Evolutionary conservation across 2,329 filamentous ascomycete species (phyloP).

Genomic region (Microsporum ferrugineum): DNA sequence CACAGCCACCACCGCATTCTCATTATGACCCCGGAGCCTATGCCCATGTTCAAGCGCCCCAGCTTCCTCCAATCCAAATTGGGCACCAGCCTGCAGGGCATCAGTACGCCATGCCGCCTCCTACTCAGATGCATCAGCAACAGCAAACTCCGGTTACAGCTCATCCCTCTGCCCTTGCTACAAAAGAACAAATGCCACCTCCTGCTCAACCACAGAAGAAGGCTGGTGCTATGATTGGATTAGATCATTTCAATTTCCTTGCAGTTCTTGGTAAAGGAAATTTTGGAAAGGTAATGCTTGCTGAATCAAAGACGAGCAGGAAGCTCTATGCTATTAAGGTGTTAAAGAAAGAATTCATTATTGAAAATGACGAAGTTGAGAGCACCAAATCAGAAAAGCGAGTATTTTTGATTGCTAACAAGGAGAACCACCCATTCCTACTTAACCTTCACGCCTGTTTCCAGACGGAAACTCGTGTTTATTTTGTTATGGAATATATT

Average conservation of each 20-base stretch:
- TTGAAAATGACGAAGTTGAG: conserved; percentile 98
- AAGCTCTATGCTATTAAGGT: conserved; percentile 98
- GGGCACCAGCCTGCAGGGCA: conserved; percentile 8
- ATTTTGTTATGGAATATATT: conserved; percentile 99
- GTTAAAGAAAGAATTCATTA: conserved; percentile 99
- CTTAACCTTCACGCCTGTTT: conserved; percentile 95
- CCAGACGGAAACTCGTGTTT: conserved; percentile 95
- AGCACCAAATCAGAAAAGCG: conserved; percentile 96
- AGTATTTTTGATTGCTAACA: conserved; percentile 93
- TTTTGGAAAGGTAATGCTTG: conserved; percentile 99
- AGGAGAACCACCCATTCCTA: conserved; percentile 91
- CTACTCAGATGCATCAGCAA: conserved; percentile 16
- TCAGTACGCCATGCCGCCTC: conserved; percentile 10
- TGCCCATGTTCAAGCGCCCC: conserved; percentile 23
- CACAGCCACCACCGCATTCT: conserved; percentile 37
- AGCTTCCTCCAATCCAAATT: conserved; percentile 14
- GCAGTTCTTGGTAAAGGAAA: conserved; percentile 97
- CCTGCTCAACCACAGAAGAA: conserved; percentile 22
- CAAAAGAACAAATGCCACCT: conserved; percentile 31
- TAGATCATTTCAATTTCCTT: conserved; percentile 98
- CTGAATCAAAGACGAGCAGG: conserved; percentile 85
- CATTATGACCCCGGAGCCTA: conserved; percentile 36
- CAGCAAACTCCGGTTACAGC: conserved; percentile 19
- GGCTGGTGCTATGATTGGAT: conserved; percentile 51
- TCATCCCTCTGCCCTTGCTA: conserved; percentile 37